phyloP scores from a whole-genome alignment of 257 asterid genomes.

The Perilla frutescens region DNA sequence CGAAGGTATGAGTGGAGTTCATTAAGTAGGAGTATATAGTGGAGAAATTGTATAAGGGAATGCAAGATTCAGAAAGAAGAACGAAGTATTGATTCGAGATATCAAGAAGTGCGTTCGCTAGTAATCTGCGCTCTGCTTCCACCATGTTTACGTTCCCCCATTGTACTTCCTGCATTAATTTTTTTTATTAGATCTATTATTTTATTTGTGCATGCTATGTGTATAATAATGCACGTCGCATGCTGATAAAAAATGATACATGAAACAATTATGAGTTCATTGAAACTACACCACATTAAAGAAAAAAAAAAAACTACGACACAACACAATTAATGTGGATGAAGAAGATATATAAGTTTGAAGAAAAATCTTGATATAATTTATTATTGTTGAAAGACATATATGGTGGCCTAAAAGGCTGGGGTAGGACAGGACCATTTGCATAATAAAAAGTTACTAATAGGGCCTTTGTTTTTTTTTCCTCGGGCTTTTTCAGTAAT shows the following conservation, averaged over 20 bases:
- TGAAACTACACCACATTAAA: no score
- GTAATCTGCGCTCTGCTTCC: constrained; percentile 83
- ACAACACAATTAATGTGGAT: background rate
- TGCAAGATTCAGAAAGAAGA: constrained; percentile 84
- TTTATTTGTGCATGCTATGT: no score
- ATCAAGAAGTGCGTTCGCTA: constrained; percentile 91
- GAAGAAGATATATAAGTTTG: constrained; percentile 14
- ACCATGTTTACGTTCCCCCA: constrained; percentile 91
- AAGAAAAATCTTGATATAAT: background rate
- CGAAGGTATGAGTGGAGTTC: constrained; percentile 60
- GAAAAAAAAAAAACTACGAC: background rate
- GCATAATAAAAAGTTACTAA: constrained; percentile 17
- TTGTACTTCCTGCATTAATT: constrained; percentile 56
- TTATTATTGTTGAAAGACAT: background rate
- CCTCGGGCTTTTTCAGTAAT: constrained; percentile 6
- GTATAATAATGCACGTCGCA: no score
- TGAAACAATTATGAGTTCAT: no score
- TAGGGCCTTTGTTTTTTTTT: constrained; percentile 15
- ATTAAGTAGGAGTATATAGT: constrained; percentile 69
- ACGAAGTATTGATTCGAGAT: constrained; percentile 78
- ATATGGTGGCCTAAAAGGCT: background rate
- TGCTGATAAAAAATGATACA: no score
- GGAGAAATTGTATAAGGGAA: constrained; percentile 82
- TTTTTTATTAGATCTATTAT: background rate
- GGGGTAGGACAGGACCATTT: constrained; percentile 28